These are phyloP conservation scores for Leucogyrophana mollusca DNA, from an alignment of 768 basidiomycete species.

Conservation along the genomic window DNA sequence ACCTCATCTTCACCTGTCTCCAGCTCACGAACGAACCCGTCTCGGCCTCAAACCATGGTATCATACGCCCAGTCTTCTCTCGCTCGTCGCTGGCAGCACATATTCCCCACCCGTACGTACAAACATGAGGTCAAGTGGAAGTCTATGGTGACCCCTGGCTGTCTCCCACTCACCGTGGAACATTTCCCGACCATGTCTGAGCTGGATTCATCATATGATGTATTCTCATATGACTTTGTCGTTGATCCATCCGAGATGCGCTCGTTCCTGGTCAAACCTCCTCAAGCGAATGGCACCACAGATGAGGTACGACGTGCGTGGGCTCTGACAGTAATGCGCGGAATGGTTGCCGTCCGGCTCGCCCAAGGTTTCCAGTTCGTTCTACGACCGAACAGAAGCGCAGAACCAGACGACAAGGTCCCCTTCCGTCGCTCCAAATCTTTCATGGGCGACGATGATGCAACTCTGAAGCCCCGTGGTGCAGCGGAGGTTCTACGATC, in stretches of 20 bases:
- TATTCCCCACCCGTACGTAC: conserved; percentile 67
- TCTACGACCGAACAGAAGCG: conserved; percentile 41
- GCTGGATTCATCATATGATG: conserved; percentile 72
- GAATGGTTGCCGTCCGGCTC: conserved; percentile 90
- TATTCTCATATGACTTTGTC: conserved; percentile 87
- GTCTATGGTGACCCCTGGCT: conserved; percentile 79
- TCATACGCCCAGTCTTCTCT: conserved; percentile 67
- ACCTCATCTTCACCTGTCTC: conserved; percentile 46
- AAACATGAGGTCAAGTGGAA: conserved; percentile 94
- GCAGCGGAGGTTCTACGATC: conserved; percentile 64
- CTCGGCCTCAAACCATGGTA: conserved; percentile 54
- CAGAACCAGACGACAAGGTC: conserved; percentile 30
- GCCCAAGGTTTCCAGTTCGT: conserved; percentile 96
- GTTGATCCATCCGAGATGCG: conserved; percentile 82
- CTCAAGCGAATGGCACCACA: conserved; percentile 40
- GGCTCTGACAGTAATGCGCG: conserved; percentile 83
- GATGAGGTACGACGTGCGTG: conserved; percentile 67
- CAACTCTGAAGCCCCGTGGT: conserved; percentile 54
- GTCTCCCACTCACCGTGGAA: conserved; percentile 88
- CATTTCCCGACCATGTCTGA: conserved; percentile 78
- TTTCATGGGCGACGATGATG: conserved; percentile 54
- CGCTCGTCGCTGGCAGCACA: conserved; percentile 90
- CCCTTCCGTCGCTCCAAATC: conserved; percentile 51
- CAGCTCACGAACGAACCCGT: conserved; percentile 59
- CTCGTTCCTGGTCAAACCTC: conserved; percentile 81